A percentile compares a stretch with the other conserved stretches of the same genome.
phyloP scores from a whole-genome alignment of 495 filamentous ascomycete species.

The Penicillium coprophilum region DNA sequence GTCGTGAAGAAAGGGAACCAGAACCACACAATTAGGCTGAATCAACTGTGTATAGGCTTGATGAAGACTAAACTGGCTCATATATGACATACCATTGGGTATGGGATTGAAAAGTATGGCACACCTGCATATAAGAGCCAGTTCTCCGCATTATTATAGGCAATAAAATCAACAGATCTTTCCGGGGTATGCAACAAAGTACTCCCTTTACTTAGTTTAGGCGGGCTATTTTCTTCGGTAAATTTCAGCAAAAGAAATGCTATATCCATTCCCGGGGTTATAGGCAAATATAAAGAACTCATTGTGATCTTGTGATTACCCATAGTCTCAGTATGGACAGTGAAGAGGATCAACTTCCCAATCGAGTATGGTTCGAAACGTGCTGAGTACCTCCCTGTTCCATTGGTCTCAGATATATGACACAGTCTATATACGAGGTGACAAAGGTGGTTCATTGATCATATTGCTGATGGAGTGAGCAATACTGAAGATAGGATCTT shows the following conservation, averaged over 20 bases:
- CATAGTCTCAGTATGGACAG: not conserved
- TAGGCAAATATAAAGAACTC: not conserved
- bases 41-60: not conserved
- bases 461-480: not conserved
- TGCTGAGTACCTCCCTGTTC: not conserved
- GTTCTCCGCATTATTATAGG: conserved; percentile 6
- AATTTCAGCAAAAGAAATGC: not conserved
- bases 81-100: not conserved
- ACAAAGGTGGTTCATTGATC: conserved; percentile 16
- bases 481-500: not conserved
- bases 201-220: not conserved
- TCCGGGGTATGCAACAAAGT: not conserved
- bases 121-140: not conserved
- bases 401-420: conserved; percentile 19
- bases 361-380: conserved; percentile 3
- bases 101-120: not conserved
- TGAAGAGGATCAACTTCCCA: not conserved
- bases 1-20: conserved; percentile 2
- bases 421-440: conserved; percentile 4
- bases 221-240: not conserved
- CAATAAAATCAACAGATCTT: conserved; percentile 1
- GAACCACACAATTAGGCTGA: conserved; percentile 5
- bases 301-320: not conserved
- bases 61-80: not conserved
- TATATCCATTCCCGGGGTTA: no score